phyloP scores from a whole-genome alignment of 306 rosid species.

The Castanea sativa region DNA sequence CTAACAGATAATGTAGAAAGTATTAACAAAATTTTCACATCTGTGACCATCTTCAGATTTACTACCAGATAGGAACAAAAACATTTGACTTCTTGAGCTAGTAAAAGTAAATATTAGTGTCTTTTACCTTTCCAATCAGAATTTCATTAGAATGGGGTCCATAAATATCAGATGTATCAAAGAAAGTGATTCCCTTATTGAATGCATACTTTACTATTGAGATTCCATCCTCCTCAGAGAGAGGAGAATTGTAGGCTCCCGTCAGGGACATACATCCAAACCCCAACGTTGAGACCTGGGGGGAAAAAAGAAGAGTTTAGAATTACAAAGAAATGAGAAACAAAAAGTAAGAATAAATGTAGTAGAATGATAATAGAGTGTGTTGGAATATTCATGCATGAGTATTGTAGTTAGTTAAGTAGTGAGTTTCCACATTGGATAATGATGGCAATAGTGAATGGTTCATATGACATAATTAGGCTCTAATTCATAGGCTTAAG shows the following conservation, averaged over 20 bases:
- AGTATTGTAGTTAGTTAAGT: too few relatives aligned
- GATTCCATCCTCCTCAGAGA: constrained; percentile 28
- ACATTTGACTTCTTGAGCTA: neutral
- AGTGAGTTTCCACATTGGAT: too few relatives aligned
- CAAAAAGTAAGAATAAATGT: too few relatives aligned
- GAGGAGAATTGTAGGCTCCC: constrained; percentile 33
- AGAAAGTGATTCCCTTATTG: constrained; percentile 38
- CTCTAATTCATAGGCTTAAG: too few relatives aligned
- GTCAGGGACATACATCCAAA: constrained; percentile 41
- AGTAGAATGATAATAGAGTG: too few relatives aligned
- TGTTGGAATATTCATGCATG: too few relatives aligned
- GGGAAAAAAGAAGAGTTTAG: neutral
- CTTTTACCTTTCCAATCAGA: constrained; percentile 34
- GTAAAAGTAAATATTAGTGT: neutral
- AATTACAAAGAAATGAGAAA: neutral
- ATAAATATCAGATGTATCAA: constrained; percentile 36
- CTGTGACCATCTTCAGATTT: neutral
- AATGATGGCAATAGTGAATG: too few relatives aligned
- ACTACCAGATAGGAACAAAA: neutral
- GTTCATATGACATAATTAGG: too few relatives aligned
- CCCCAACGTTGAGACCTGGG: constrained; percentile 46
- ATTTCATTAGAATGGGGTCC: constrained; percentile 33
- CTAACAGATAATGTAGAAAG: neutral
- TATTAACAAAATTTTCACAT: neutral
- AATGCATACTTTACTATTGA: constrained; percentile 24